Evolutionary conservation across 148 eudicot species (phyloP).

Genomic region (Rhododendron ferrugineum): DNA sequence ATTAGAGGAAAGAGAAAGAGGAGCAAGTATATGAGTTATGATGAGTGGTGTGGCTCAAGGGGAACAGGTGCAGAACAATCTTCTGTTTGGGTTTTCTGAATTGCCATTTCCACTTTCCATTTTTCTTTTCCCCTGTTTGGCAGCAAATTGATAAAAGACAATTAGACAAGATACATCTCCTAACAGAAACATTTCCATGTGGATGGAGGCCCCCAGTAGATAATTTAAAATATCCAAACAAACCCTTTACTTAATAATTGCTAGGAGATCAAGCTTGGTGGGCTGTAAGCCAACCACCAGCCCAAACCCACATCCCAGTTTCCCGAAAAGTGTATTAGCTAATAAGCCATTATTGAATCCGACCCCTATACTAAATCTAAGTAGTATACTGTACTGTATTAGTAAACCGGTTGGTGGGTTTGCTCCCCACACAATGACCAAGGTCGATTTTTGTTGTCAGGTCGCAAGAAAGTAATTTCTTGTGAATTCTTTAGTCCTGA

Average conservation of each 20-base stretch:
- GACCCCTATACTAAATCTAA: not conserved
- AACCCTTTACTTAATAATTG: not conserved
- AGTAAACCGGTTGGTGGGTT: too few relatives aligned
- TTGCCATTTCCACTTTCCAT: not conserved
- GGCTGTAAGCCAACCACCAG: conserved; percentile 15
- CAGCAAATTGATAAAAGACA: not conserved
- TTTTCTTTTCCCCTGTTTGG: not conserved
- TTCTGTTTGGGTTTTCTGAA: not conserved
- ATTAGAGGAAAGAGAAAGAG: not conserved
- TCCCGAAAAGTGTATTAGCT: not conserved
- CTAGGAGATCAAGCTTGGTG: conserved; percentile 1
- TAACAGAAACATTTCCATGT: not conserved
- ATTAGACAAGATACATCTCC: not conserved
- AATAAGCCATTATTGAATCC: not conserved
- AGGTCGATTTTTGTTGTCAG: too few relatives aligned
- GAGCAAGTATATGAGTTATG: not conserved
- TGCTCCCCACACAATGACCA: too few relatives aligned
- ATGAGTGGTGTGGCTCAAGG: not conserved
- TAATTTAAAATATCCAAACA: not conserved
- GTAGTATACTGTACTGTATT: not conserved
- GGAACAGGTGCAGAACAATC: not conserved
- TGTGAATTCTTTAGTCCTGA: too few relatives aligned
- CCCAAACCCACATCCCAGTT: conserved; percentile 6
- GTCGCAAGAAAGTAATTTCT: too few relatives aligned
- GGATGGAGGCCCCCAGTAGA: not conserved